A percentile compares a stretch with the other conserved stretches of the same genome.
Conservation (phyloP, 2,329 filamentous ascomycete genomes). For the Neoarthrinium moseri region DNA sequence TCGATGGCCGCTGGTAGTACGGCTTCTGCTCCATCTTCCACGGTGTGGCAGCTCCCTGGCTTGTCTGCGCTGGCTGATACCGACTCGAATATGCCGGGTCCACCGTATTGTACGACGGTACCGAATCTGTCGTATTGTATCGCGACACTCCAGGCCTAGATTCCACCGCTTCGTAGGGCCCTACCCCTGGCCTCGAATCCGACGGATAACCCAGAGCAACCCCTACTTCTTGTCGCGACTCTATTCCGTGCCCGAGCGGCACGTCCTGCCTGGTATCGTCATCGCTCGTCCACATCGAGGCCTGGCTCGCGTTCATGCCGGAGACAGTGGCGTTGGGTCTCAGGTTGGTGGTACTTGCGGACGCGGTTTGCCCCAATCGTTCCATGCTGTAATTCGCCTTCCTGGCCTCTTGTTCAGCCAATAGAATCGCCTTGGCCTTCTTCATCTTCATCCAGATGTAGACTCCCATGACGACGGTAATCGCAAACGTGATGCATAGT, state of each 20-base stretch:
- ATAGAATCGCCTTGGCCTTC: slow-evolving; percentile 29
- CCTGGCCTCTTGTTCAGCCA: slow-evolving; percentile 30
- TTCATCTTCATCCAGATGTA: slow-evolving; percentile 37
- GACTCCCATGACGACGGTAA: slow-evolving; percentile 33
- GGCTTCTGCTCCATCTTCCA: slow-evolving; percentile 6
- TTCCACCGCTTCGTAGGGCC: background rate
- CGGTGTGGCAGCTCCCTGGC: background rate
- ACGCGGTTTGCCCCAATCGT: background rate
- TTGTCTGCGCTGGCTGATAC: background rate
- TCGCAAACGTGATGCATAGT: slow-evolving; percentile 28
- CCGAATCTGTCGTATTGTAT: background rate
- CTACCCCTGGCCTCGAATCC: background rate
- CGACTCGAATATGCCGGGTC: background rate
- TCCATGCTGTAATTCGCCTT: slow-evolving; percentile 4
- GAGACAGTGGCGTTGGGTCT: background rate
- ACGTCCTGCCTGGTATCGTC: background rate
- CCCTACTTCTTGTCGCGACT: background rate
- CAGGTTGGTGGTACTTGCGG: background rate
- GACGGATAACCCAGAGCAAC: background rate
- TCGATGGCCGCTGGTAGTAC: slow-evolving; percentile 1
- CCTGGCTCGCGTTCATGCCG: background rate
- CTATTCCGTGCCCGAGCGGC: background rate
- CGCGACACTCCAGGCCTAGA: background rate
- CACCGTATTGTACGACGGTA: background rate
- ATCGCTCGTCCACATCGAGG: background rate